Base-by-base conservation (phyloP, 2,329 filamentous ascomycete species). In the Chaetomiaceae sp. region DNA sequence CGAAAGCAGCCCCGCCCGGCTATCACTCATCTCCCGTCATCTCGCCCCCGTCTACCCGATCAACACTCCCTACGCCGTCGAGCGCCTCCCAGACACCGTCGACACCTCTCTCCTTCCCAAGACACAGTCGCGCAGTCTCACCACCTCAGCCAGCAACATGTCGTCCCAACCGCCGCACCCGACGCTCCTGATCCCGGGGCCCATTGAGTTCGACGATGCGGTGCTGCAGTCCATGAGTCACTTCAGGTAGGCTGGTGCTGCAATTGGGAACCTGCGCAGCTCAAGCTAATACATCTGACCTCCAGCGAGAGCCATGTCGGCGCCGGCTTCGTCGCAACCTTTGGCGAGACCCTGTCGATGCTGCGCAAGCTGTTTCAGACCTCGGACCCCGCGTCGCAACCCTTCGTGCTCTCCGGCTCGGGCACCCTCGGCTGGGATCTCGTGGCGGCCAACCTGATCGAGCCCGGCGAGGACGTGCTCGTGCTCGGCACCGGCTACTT, bases 401-500 rank as follows among this genome's bases (percentile, higher is more conserved):
- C 94, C 37, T 95, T 96, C 68, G 82, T 97, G 69, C 83, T 99
- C 70, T 91, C 90, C 61, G 94, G 94, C 59, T 96, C 91, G 49
- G 94, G 94, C 54, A 99, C 94, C 19, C 80, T 99, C 7, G 94
- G 94, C 57, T 99, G 94, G 94, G 94, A 99, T 69, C 76, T 97
- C 55, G 91, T 97, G 42, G 87, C 91, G n/a, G 87, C 91, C 64
- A 99, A 97, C 76, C 75, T 99, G 59, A 80, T 89, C 57, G 92
- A 99, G 75, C 81, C 85, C 47, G 91, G 89, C 56, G 94, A 99
- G 67, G 83, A 96, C 55, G 94, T 88, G 22, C 81, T 99, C 37
- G 91, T 99, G 51, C 82, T 99, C 17, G 91, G 95, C 76, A 95
- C 90, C 38, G 94, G 94, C 61, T 99, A 99, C 81, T 99, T 99